A percentile compares a stretch with the other conserved stretches of the same genome.
Conservation (phyloP, 208 protist genomes). For the Leishmania braziliensis region DNA sequence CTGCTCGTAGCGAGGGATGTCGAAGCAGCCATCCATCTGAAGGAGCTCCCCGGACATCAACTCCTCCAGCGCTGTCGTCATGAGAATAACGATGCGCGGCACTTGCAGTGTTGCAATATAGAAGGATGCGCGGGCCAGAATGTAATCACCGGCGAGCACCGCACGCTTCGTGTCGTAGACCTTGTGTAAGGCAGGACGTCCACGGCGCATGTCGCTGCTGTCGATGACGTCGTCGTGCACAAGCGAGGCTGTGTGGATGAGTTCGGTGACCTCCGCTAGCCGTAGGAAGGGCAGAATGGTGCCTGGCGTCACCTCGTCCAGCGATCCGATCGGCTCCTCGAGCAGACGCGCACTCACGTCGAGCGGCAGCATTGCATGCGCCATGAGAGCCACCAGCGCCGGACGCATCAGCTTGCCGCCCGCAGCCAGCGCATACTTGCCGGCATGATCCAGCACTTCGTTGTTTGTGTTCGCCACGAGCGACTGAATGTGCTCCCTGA, state of each 20-base stretch:
- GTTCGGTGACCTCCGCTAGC: constrained; percentile 94
- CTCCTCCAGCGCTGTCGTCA: constrained; percentile 92
- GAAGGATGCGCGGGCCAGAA: constrained; percentile 91
- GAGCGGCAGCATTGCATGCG: constrained; percentile 65
- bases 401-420: constrained; percentile 86
- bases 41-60: constrained; percentile 94
- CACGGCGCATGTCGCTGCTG: constrained; percentile 91
- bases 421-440: constrained; percentile 62
- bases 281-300: constrained; percentile 75
- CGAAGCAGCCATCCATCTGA: constrained; percentile 92
- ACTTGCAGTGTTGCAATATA: constrained; percentile 86
- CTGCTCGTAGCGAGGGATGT: constrained; percentile 76
- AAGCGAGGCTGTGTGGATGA: constrained; percentile 96
- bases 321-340: constrained; percentile 40
- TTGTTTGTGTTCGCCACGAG: constrained; percentile 72
- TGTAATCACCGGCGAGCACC: constrained; percentile 94
- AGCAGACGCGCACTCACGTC: constrained; percentile 47
- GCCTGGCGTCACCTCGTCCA: constrained; percentile 64
- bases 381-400: constrained; percentile 77
- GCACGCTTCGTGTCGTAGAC: constrained; percentile 87
- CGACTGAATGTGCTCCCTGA: constrained; percentile 60
- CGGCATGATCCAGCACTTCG: constrained; percentile 80
- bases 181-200: constrained; percentile 75
- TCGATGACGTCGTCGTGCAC: constrained; percentile 98
- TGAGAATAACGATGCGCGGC: constrained; percentile 89